Conservation (phyloP, 1,139 yeast species). For the Kodamaea sp. region DNA sequence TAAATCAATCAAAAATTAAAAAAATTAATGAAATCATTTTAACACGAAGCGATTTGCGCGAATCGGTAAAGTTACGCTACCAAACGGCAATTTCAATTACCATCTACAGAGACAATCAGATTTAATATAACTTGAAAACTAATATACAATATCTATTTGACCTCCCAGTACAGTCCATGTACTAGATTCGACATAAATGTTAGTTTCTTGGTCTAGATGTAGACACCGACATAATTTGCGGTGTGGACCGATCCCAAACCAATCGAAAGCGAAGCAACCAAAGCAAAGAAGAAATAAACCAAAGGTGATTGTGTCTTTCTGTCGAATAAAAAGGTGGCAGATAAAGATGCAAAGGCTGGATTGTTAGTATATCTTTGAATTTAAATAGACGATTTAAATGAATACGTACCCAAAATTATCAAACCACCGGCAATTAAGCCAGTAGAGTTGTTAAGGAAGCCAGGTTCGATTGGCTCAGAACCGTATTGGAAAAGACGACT, state of each 20-base stretch:
- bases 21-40: no score
- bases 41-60: no score
- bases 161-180: neutral
- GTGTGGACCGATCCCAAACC: slow-evolving; percentile 38
- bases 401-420: slow-evolving; percentile 21
- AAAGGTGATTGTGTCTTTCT: slow-evolving; percentile 29
- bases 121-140: no score
- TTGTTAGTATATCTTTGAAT: slow-evolving; percentile 17
- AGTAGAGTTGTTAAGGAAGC: slow-evolving; percentile 14
- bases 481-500: slow-evolving; percentile 20
- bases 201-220: slow-evolving; percentile 17
- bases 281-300: slow-evolving; percentile 28
- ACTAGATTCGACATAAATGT: neutral
- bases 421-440: slow-evolving; percentile 17
- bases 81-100: no score
- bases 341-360: slow-evolving; percentile 35
- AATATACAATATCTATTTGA: no score
- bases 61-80: no score
- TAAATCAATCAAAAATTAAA: no score
- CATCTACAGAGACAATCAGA: no score
- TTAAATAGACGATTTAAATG: neutral
- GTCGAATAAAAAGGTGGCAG: slow-evolving; percentile 36
- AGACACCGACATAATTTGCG: slow-evolving; percentile 45
- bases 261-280: slow-evolving; percentile 37
- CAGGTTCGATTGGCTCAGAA: slow-evolving; percentile 25